These are phyloP conservation scores for Podosphaera leucotricha DNA, from an alignment of 2,329 filamentous ascomycete genomes.

Conservation along the genomic window DNA sequence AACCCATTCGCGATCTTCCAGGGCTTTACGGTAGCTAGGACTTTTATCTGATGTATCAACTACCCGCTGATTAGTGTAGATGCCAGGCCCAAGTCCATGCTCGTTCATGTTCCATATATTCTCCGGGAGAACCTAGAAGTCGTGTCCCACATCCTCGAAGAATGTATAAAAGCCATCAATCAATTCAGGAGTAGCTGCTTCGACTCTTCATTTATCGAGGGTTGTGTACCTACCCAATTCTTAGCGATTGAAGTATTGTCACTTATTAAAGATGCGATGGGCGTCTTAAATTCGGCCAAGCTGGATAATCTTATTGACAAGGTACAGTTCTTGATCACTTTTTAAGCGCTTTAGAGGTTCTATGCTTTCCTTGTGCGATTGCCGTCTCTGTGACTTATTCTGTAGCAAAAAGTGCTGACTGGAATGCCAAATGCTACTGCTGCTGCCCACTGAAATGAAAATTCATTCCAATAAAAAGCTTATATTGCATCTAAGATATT, in stretches of 20 bases:
- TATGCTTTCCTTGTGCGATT: too few relatives aligned
- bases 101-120: not conserved
- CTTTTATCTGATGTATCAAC: not conserved
- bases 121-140: not conserved
- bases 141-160: not conserved
- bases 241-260: too few relatives aligned
- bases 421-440: too few relatives aligned
- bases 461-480: too few relatives aligned
- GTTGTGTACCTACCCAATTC: too few relatives aligned
- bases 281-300: too few relatives aligned
- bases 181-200: not conserved
- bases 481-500: too few relatives aligned
- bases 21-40: not conserved
- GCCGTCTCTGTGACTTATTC: not conserved
- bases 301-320: too few relatives aligned
- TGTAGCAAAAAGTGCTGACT: not conserved
- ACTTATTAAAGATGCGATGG: too few relatives aligned
- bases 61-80: not conserved
- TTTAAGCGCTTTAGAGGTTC: too few relatives aligned
- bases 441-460: too few relatives aligned
- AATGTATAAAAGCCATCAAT: not conserved
- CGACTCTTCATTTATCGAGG: not conserved
- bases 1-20: not conserved
- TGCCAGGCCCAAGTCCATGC: not conserved
- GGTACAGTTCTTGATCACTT: too few relatives aligned